Conservation (phyloP, 495 filamentous ascomycete genomes). For the Penicillium silybi region DNA sequence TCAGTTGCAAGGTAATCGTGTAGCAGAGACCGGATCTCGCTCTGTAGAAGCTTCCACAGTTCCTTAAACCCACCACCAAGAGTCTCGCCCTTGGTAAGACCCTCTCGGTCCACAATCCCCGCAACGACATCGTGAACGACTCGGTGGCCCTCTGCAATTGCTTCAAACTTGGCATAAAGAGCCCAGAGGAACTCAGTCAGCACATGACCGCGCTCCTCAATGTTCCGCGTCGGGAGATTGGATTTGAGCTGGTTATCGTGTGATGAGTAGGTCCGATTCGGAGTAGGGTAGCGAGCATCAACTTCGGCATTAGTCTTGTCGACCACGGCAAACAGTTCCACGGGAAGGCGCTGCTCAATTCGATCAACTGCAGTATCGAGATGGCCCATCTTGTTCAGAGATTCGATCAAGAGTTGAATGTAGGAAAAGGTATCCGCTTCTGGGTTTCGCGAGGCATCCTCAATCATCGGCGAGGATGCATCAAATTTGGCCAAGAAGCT, state of each 20-base stretch:
- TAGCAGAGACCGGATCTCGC: conserved; percentile 85
- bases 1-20: conserved; percentile 98
- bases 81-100: conserved; percentile 47
- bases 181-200: conserved; percentile 88
- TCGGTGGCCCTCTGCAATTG: conserved; percentile 92
- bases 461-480: conserved; percentile 63
- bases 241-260: conserved; percentile 36
- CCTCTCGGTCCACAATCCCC: conserved; percentile 74
- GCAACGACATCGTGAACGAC: conserved; percentile 87
- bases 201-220: conserved; percentile 70
- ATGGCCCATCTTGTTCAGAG: conserved; percentile 80
- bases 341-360: conserved; percentile 87
- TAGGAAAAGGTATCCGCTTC: conserved; percentile 94
- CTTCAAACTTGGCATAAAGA: conserved; percentile 92
- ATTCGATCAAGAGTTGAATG: conserved; percentile 81
- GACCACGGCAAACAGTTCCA: conserved; percentile 90
- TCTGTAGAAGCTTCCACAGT: conserved; percentile 88
- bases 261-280: conserved; percentile 53
- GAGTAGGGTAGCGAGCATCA: conserved; percentile 80
- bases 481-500: conserved; percentile 78
- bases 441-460: conserved; percentile 86
- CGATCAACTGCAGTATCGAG: conserved; percentile 82
- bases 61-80: conserved; percentile 82
- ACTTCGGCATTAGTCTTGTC: conserved; percentile 93
- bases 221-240: conserved; percentile 61